phyloP scores from a whole-genome alignment of 2,329 filamentous ascomycete species.

The Aureobasidium mangrovei region DNA sequence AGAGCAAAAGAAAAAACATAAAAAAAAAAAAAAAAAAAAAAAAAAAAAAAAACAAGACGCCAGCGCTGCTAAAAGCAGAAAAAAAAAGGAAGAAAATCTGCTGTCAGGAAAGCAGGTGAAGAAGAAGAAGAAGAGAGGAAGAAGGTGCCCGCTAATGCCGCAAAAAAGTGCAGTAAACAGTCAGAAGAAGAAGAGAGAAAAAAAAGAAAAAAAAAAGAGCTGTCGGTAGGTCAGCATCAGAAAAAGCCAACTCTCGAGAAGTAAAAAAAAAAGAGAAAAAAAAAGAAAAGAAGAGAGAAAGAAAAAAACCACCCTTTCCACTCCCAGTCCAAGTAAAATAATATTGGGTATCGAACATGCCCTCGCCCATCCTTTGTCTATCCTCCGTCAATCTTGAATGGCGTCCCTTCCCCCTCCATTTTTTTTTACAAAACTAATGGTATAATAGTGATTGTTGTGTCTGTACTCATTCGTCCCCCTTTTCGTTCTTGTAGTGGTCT shows the following conservation, averaged over 20 bases:
- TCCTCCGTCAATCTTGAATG: too few species aligned
- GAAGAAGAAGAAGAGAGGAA: not conserved
- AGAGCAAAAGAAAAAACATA: not conserved
- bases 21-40: not conserved
- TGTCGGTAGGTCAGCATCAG: not conserved
- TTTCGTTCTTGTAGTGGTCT: too few species aligned
- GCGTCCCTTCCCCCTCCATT: too few species aligned
- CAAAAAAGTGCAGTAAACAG: not conserved
- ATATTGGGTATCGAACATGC: not conserved
- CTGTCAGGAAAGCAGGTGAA: not conserved
- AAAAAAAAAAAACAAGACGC: not conserved
- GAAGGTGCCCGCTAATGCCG: too few species aligned
- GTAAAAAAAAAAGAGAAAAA: not conserved
- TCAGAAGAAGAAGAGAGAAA: not conserved
- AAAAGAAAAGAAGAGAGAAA: not conserved
- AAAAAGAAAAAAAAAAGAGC: not conserved
- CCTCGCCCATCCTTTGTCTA: not conserved
- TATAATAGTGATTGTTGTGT: too few species aligned
- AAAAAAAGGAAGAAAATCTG: not conserved
- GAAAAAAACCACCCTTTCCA: not conserved
- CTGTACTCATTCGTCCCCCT: too few species aligned
- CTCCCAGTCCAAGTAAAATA: not conserved
- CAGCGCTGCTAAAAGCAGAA: not conserved
- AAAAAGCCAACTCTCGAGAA: not conserved
- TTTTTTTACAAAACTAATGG: too few species aligned